Conservation (phyloP, 2,329 filamentous ascomycete species). For the Coniochaeta sp. region DNA sequence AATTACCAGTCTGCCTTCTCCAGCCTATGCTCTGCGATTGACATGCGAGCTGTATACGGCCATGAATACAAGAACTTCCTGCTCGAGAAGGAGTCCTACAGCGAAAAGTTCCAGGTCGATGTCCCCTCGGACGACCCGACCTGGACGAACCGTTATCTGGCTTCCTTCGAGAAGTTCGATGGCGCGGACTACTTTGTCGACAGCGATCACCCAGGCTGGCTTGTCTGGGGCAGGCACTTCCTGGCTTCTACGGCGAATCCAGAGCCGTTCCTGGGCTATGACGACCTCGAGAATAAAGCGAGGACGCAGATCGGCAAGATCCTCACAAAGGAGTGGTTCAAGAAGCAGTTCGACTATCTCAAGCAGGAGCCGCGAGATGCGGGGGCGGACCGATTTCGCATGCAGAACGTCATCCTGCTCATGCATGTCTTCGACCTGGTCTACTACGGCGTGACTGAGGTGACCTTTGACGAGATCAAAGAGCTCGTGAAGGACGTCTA, state of each 20-base stretch:
- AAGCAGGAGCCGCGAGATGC: conserved; percentile 91
- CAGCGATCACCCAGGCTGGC: conserved; percentile 87
- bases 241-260: conserved; percentile 70
- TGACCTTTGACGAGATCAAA: conserved; percentile 82
- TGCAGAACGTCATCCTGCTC: conserved; percentile 78
- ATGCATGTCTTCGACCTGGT: conserved; percentile 88
- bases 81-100: conserved; percentile 68
- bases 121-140: conserved; percentile 68
- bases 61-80: conserved; percentile 87
- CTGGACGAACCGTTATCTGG: conserved; percentile 74
- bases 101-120: conserved; percentile 66
- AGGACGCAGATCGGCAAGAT: conserved; percentile 74
- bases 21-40: conserved; percentile 72
- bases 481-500: conserved; percentile 71
- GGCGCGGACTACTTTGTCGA: conserved; percentile 84
- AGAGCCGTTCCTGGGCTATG: conserved; percentile 61
- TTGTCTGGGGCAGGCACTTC: conserved; percentile 89
- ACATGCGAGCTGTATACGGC: conserved; percentile 76
- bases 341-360: conserved; percentile 81
- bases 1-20: conserved; percentile 77
- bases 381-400: conserved; percentile 77
- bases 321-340: conserved; percentile 79
- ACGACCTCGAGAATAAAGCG: conserved; percentile 67
- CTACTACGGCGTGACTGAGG: conserved; percentile 67
- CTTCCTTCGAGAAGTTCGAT: conserved; percentile 65